Base-by-base conservation (phyloP, 306 rosid species). In the Pterocarpus macrocarpus region DNA sequence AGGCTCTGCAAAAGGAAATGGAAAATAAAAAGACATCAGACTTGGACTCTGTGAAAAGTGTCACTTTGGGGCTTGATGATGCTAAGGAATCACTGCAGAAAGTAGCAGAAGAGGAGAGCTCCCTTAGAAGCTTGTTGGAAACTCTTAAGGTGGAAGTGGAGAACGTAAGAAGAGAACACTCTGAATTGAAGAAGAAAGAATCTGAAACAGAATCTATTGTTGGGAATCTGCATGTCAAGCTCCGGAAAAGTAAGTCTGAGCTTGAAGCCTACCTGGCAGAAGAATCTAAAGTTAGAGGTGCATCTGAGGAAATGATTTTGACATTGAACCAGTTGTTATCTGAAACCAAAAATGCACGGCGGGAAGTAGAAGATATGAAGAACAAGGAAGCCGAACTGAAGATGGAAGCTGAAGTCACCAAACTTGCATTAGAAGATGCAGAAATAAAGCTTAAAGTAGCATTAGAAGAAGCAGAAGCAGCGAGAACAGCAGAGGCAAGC, bases 401-500 rank as follows among this genome's bases (percentile, higher is more conserved):
- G 85, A 88, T 85, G 85, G 94, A 85, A 77, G 88, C 89, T 35
- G 91, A 86, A 81, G 84, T 84, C 45, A 86, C 94, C 69, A 90
- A 79, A 84, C 69, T 57, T 12, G 88, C 86, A 45, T 81, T 90
- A 45, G 86, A 86, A 83, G 94, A 85, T 82, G 94, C 90, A 4
- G 97, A 89, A 78, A 76, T 72, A 83, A 86, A 83, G 83, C 92
- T 91, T 39, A 83, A 82, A 64, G 81, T 81, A 66, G 92, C 90
- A 56, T 35, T 84, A 82, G 88, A 87, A 71, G 95, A 94, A 87
- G 97, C 94, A 41, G 95, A 92, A 87, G 94, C 84, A 73, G 95
- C 97, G 5, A 88, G 88, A 81, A 86, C 81, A 10, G 95, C 89
- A 0, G 98, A 94, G 85, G 87, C 82, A 76, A 86, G 77, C 59